Evolutionary conservation across 352 stramenopile genomes (phyloP).

Genomic region (Pseudoperonospora humuli): DNA sequence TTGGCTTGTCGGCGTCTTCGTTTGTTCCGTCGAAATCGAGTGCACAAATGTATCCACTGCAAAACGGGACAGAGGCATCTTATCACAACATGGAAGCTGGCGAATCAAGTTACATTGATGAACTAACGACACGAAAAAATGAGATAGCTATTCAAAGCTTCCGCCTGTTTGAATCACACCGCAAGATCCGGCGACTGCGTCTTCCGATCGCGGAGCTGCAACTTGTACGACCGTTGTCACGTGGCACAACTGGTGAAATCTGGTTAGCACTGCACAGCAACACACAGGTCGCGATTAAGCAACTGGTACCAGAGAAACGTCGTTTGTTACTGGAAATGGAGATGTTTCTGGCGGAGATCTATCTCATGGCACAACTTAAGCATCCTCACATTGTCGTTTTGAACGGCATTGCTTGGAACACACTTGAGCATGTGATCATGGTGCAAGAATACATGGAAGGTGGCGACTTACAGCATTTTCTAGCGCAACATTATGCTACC

Average conservation of each 20-base stretch:
- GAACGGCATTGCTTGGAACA: conserved; percentile 59
- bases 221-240: conserved; percentile 39
- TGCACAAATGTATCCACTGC: conserved; percentile 23
- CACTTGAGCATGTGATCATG: conserved; percentile 62
- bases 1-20: conserved; percentile 47
- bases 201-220: conserved; percentile 49
- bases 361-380: conserved; percentile 60
- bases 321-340: conserved; percentile 52
- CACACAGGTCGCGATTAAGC: conserved; percentile 54
- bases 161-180: conserved; percentile 55
- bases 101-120: conserved; percentile 4
- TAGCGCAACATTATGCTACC: conserved; percentile 23
- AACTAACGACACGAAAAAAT: conserved; percentile 28
- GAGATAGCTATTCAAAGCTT: conserved; percentile 54
- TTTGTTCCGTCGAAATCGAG: conserved; percentile 35
- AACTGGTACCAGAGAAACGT: conserved; percentile 46
- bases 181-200: conserved; percentile 44
- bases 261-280: conserved; percentile 57
- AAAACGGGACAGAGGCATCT: conserved; percentile 6
- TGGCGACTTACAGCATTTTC: conserved; percentile 55
- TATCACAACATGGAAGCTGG: background rate
- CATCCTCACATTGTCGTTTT: conserved; percentile 61
- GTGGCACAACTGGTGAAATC: conserved; percentile 52
- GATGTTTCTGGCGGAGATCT: conserved; percentile 70
- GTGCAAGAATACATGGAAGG: conserved; percentile 67